phyloP scores from a whole-genome alignment of 2,329 filamentous ascomycete species.

The Cladophialophora immunda region DNA sequence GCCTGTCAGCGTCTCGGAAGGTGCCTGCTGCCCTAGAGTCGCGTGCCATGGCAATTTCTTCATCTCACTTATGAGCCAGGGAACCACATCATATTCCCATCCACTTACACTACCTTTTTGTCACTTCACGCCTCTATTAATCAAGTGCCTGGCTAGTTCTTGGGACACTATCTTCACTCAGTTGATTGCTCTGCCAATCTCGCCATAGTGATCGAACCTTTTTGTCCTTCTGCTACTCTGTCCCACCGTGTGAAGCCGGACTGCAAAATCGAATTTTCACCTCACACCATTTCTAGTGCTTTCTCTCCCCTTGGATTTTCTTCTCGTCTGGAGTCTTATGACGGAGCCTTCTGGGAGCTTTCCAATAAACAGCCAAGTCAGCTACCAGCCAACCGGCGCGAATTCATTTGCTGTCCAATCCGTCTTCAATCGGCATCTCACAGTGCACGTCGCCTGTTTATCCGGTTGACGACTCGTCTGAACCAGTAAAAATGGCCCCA shows the following conservation, averaged over 20 bases:
- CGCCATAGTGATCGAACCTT: no score
- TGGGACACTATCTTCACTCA: background rate
- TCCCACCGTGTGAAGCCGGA: background rate
- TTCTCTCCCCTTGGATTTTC: background rate
- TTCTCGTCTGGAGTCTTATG: background rate
- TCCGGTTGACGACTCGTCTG: conserved; percentile 8
- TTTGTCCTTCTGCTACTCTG: background rate
- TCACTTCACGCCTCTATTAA: background rate
- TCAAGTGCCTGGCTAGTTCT: background rate
- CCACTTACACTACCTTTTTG: background rate
- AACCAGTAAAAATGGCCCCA: conserved; percentile 17
- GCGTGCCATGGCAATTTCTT: conserved; percentile 5
- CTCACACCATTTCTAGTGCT: background rate
- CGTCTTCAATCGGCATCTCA: background rate
- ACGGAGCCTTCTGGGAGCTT: background rate
- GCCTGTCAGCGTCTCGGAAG: background rate
- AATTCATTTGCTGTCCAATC: conserved; percentile 1
- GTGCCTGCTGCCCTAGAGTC: background rate
- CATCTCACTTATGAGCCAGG: background rate
- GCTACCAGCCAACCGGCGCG: background rate
- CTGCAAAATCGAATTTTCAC: conserved; percentile 22
- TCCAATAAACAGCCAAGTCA: conserved; percentile 11
- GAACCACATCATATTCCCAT: background rate
- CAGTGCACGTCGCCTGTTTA: conserved; percentile 11
- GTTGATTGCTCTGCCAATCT: background rate